Percentiles rank a stretch among this genome's conserved stretches.
phyloP scores from a whole-genome alignment of 1,284 basidiomycete species.

The Microbotryomycetes sp. region DNA sequence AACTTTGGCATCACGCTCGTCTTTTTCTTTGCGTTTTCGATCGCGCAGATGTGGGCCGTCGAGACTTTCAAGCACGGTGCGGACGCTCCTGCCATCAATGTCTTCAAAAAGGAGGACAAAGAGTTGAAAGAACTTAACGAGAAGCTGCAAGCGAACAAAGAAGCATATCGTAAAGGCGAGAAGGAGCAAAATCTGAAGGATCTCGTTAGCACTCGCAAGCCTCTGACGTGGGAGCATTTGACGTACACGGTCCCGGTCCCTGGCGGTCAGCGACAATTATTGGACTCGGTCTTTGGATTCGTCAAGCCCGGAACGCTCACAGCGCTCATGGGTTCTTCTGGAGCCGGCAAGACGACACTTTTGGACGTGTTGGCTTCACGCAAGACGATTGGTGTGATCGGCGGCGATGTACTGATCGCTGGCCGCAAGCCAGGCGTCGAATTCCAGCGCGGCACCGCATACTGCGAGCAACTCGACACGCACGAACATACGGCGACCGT shows the following conservation, averaged over 20 bases:
- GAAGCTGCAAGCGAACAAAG: slow-evolving; percentile 27
- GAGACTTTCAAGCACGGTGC: slow-evolving; percentile 32
- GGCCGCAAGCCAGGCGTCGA: slow-evolving; percentile 61
- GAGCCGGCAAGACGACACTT: slow-evolving; percentile 49
- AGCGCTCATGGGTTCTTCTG: slow-evolving; percentile 63
- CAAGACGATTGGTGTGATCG: slow-evolving; percentile 68
- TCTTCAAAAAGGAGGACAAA: slow-evolving; percentile 37
- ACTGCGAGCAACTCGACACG: slow-evolving; percentile 9
- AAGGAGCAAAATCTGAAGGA: slow-evolving; percentile 31
- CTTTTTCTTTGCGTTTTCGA: slow-evolving; percentile 40
- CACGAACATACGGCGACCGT: slow-evolving; percentile 49
- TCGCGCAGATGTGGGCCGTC: slow-evolving; percentile 30
- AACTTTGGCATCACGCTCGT: slow-evolving; percentile 51
- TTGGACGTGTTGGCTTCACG: slow-evolving; percentile 77
- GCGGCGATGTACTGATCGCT: slow-evolving; percentile 69
- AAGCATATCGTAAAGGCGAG: slow-evolving; percentile 31
- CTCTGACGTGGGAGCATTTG: slow-evolving; percentile 43
- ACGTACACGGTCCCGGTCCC: slow-evolving; percentile 49
- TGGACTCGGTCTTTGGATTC: slow-evolving; percentile 69
- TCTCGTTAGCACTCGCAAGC: slow-evolving; percentile 30
- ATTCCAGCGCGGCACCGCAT: slow-evolving; percentile 61
- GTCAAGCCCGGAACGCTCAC: slow-evolving; percentile 66
- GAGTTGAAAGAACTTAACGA: slow-evolving; percentile 35
- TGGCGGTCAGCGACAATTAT: slow-evolving; percentile 28
- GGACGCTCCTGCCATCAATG: slow-evolving; percentile 36